These are phyloP conservation scores for Aspergillus egyptiacus DNA, from an alignment of 495 filamentous ascomycete genomes.

Conservation along the genomic window DNA sequence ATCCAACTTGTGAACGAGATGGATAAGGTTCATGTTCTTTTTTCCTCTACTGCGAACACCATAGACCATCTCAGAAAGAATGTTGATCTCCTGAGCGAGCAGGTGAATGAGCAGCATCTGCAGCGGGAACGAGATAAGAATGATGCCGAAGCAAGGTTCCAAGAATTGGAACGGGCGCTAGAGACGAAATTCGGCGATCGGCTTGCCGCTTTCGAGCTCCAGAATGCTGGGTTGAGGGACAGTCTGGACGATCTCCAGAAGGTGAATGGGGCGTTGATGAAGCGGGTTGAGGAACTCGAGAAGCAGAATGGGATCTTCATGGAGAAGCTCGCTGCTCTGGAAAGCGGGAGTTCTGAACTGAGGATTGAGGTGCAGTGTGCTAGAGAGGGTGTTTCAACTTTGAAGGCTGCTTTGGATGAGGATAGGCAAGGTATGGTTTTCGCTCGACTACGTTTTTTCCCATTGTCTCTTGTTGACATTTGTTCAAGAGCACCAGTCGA, in stretches of 20 bases:
- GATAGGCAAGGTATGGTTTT: neutral
- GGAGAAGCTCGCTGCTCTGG: no score
- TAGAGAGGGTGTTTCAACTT: neutral
- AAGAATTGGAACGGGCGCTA: neutral
- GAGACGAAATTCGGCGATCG: neutral
- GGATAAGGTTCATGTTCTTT: conserved; percentile 6
- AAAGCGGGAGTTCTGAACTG: no score
- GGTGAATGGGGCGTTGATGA: neutral
- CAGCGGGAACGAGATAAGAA: neutral
- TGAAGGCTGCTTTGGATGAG: neutral
- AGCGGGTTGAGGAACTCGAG: neutral
- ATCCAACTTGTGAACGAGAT: conserved; percentile 21
- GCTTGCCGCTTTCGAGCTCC: neutral
- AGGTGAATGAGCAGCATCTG: neutral
- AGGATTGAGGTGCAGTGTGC: no score
- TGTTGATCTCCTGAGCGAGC: conserved; percentile 7
- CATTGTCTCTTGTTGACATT: no score
- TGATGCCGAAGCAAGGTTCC: neutral
- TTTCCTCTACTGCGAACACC: conserved; percentile 9
- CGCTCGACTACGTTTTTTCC: no score
- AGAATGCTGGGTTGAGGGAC: neutral
- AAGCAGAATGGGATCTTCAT: neutral
- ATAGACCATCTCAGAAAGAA: conserved; percentile 2
- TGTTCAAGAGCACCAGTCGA: no score
- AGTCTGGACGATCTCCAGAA: no score